Evolutionary conservation across 768 basidiomycete genomes (phyloP).

Genomic region (Calocybe gangraenosa): DNA sequence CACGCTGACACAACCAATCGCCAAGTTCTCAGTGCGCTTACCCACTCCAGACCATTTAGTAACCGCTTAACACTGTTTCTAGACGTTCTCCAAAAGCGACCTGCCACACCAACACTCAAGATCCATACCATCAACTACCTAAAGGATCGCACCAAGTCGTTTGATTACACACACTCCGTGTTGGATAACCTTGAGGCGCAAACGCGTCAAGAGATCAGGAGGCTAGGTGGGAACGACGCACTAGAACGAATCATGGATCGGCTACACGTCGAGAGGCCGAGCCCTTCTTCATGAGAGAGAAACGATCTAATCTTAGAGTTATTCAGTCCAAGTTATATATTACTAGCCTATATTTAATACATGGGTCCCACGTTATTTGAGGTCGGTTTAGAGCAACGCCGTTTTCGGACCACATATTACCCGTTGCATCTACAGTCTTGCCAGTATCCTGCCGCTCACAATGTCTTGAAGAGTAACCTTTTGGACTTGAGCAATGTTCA

Average conservation of each 20-base stretch:
- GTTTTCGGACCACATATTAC: too few relatives aligned
- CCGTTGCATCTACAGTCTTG: too few relatives aligned
- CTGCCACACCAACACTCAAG: slow-evolving; percentile 78
- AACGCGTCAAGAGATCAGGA: slow-evolving; percentile 59
- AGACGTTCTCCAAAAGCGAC: slow-evolving; percentile 91
- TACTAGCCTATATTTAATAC: too few relatives aligned
- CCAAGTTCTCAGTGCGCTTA: slow-evolving; percentile 76
- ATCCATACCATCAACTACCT: slow-evolving; percentile 78
- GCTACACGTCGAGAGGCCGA: slow-evolving; percentile 35
- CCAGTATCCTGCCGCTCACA: too few relatives aligned
- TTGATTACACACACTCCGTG: slow-evolving; percentile 80
- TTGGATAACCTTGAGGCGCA: slow-evolving; percentile 63
- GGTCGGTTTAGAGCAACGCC: too few relatives aligned
- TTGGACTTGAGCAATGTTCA: too few relatives aligned
- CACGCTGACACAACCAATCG: slow-evolving; percentile 72
- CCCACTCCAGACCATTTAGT: neutral
- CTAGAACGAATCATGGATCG: slow-evolving; percentile 56
- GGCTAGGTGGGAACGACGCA: slow-evolving; percentile 72
- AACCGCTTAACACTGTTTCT: neutral
- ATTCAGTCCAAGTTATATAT: too few relatives aligned
- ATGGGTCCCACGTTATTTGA: too few relatives aligned
- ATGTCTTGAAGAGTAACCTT: too few relatives aligned
- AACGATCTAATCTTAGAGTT: too few relatives aligned
- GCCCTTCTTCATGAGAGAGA: neutral
- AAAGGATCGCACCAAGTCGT: slow-evolving; percentile 70